A percentile compares a stretch with the other conserved stretches of the same genome.
Conservation (phyloP, 2,329 filamentous ascomycete species). For the Phialophora verrucosa region DNA sequence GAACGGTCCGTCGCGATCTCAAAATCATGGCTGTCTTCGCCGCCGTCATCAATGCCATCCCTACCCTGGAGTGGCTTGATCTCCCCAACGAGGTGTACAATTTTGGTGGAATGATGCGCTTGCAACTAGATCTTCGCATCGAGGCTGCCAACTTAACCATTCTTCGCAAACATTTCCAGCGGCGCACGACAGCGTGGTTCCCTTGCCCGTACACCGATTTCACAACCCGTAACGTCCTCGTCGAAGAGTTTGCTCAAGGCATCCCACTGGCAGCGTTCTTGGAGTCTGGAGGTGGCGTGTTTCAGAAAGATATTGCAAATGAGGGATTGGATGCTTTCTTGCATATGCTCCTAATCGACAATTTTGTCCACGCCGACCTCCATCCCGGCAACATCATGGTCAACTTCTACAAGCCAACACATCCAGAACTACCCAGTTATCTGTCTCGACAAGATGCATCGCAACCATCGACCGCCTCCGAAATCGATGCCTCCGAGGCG, state of each 20-base stretch:
- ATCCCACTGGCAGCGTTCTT: slow-evolving; percentile 90
- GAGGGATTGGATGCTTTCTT: slow-evolving; percentile 95
- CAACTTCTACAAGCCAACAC: slow-evolving; percentile 86
- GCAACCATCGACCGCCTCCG: slow-evolving; percentile 55
- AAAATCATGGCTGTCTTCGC: slow-evolving; percentile 96
- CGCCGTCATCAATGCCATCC: slow-evolving; percentile 78
- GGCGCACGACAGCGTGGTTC: slow-evolving; percentile 92
- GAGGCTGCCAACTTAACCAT: slow-evolving; percentile 86
- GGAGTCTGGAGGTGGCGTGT: slow-evolving; percentile 88
- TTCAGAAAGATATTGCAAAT: slow-evolving; percentile 91
- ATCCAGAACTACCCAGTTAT: slow-evolving; percentile 64
- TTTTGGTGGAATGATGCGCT: slow-evolving; percentile 97
- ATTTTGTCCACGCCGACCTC: slow-evolving; percentile 95
- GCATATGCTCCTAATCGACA: slow-evolving; percentile 95
- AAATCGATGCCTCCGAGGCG: slow-evolving; percentile 81
- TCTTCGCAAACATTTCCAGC: slow-evolving; percentile 89
- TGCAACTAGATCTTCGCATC: slow-evolving; percentile 95
- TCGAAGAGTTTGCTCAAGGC: slow-evolving; percentile 95
- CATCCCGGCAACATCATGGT: slow-evolving; percentile 99
- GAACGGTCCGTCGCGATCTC: slow-evolving; percentile 85
- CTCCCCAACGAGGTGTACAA: slow-evolving; percentile 91
- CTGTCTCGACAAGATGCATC: slow-evolving; percentile 48
- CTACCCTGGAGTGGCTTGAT: slow-evolving; percentile 96
- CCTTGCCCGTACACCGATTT: slow-evolving; percentile 92
- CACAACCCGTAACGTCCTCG: slow-evolving; percentile 86